Percentiles rank a stretch among this genome's conserved stretches.
phyloP scores from a whole-genome alignment of 257 asterid species.

The Coffea canephora region DNA sequence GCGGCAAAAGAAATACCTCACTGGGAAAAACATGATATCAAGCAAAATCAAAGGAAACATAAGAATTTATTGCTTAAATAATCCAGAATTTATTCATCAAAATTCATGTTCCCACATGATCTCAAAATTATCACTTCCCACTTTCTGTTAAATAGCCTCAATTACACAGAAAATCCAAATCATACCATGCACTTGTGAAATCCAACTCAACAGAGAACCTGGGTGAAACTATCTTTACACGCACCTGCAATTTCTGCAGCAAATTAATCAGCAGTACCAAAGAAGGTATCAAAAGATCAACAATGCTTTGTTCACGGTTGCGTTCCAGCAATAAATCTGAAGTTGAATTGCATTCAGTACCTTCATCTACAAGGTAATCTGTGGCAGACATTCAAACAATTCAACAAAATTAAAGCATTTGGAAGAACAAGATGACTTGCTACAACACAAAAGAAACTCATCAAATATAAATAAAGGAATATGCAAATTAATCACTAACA shows the following conservation, averaged over 20 bases:
- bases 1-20: slow-evolving; percentile 7
- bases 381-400: slow-evolving; percentile 33
- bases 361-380: slow-evolving; percentile 99
- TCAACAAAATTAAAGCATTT: background rate
- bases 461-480: background rate
- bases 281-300: slow-evolving; percentile 84
- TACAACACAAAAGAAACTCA: background rate
- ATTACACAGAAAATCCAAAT: background rate
- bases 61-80: background rate
- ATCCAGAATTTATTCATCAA: background rate
- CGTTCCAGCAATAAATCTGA: slow-evolving; percentile 91
- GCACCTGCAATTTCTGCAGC: slow-evolving; percentile 79
- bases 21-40: background rate
- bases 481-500: background rate
- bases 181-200: background rate
- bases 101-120: background rate
- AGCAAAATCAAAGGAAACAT: background rate
- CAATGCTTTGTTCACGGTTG: slow-evolving; percentile 80
- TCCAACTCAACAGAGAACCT: slow-evolving; percentile 6
- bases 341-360: slow-evolving; percentile 84
- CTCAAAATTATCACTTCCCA: background rate
- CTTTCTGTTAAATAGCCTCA: background rate
- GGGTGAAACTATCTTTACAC: slow-evolving; percentile 4
- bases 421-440: slow-evolving; percentile 4
- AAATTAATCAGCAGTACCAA: slow-evolving; percentile 73